Percentiles rank a stretch among this genome's conserved stretches.
These are phyloP conservation scores for Acacia crassicarpa DNA, from an alignment of 306 rosid species.

Conservation along the genomic window DNA sequence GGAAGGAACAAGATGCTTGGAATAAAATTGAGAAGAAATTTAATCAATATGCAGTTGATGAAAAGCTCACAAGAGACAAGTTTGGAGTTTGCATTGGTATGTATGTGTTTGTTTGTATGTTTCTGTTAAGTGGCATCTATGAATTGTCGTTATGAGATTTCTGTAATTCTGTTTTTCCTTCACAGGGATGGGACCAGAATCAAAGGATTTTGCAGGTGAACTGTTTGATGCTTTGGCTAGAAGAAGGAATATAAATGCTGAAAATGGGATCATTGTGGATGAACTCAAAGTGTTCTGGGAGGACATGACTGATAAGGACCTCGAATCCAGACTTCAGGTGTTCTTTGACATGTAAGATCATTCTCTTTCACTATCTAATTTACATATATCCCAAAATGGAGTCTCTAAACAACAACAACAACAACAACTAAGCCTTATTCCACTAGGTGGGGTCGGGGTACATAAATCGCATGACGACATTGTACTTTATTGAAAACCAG, in stretches of 20 bases:
- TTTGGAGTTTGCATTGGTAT: conserved; percentile 85
- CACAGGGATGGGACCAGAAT: conserved; percentile 82
- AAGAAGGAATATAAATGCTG: conserved; percentile 43
- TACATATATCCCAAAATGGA: neutral
- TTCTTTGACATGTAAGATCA: conserved; percentile 83
- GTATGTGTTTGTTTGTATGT: neutral
- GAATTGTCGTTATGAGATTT: conserved; percentile 8
- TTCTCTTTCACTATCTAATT: neutral
- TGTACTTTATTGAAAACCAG: too few relatives aligned
- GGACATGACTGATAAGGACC: conserved; percentile 73
- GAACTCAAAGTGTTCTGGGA: conserved; percentile 75
- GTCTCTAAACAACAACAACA: neutral
- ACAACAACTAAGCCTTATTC: too few relatives aligned
- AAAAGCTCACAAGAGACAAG: conserved; percentile 61
- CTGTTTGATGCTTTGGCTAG: conserved; percentile 73
- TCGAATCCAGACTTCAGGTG: conserved; percentile 79
- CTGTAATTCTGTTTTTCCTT: conserved; percentile 11
- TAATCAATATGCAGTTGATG: conserved; percentile 43
- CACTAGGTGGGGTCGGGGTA: neutral
- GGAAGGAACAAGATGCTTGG: conserved; percentile 83
- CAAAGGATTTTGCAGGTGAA: conserved; percentile 84
- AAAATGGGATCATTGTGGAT: conserved; percentile 49
- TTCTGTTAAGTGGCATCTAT: neutral
- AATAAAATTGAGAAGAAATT: conserved; percentile 56
- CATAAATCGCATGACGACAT: neutral